phyloP scores from a whole-genome alignment of 441 rosid species.

The Erodium trifolium region DNA sequence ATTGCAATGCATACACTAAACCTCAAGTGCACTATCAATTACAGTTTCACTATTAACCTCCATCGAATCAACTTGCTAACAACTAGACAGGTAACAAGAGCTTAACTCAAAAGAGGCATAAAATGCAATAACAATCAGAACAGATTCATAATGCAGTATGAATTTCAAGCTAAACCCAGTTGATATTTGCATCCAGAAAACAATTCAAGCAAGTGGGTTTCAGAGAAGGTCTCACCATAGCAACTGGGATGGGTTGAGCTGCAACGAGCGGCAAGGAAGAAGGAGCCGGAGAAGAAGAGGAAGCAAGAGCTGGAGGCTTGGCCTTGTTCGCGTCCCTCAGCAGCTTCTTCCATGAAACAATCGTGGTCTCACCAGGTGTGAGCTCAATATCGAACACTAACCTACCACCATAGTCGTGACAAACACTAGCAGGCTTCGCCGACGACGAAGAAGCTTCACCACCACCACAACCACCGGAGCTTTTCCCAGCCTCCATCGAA shows the following conservation, averaged over 20 bases:
- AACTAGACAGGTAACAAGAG: background rate
- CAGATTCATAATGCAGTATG: background rate
- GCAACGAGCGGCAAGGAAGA: background rate
- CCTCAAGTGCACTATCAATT: background rate
- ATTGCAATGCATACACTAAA: background rate
- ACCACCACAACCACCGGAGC: background rate
- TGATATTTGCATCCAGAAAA: background rate
- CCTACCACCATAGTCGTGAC: constrained; percentile 17
- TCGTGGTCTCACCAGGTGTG: constrained; percentile 35
- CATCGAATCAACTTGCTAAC: background rate
- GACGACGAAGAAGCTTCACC: constrained; percentile 11
- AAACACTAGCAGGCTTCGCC: constrained; percentile 4
- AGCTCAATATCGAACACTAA: constrained; percentile 31
- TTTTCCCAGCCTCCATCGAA: constrained; percentile 12
- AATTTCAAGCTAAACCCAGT: constrained; percentile 5
- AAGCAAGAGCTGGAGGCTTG: background rate
- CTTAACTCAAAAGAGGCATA: background rate
- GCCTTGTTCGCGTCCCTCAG: constrained; percentile 24
- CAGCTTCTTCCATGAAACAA: constrained; percentile 37
- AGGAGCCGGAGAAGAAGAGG: background rate
- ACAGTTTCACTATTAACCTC: background rate
- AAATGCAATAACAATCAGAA: background rate
- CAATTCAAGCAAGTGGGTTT: background rate
- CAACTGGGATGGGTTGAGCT: constrained; percentile 13
- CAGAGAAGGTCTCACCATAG: constrained; percentile 23